Evolutionary conservation across 345 rosid genomes (phyloP).

Genomic region (Salix arbutifolia): DNA sequence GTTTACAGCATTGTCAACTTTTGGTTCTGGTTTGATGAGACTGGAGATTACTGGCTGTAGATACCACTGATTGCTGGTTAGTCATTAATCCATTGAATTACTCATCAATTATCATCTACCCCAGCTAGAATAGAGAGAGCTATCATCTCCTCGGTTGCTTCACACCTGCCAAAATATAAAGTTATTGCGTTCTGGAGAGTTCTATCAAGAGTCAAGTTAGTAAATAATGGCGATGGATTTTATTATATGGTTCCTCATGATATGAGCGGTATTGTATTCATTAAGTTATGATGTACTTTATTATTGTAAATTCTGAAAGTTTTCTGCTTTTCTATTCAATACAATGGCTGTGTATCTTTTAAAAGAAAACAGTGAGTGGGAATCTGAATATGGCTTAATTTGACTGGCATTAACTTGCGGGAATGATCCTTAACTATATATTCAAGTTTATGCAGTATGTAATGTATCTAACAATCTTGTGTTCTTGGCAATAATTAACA

Average conservation of each 20-base stretch:
- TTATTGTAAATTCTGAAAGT: background rate
- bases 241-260: too few species aligned
- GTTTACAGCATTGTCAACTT: background rate
- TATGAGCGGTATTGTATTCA: background rate
- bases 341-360: background rate
- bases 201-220: background rate
- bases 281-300: background rate
- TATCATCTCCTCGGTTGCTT: slow-evolving; percentile 40
- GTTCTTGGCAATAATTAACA: background rate
- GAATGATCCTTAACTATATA: background rate
- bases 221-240: background rate
- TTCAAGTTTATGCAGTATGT: background rate
- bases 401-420: background rate
- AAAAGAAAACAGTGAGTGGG: too few species aligned
- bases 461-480: too few species aligned
- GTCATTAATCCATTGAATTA: background rate
- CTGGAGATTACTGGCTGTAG: background rate
- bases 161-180: slow-evolving; percentile 25
- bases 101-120: slow-evolving; percentile 19
- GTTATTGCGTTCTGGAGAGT: background rate
- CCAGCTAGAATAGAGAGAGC: slow-evolving; percentile 51
- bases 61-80: background rate
- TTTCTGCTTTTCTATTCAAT: background rate
- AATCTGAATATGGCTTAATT: background rate
- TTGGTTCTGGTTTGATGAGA: background rate